Conservation (phyloP, 768 basidiomycete genomes). For the Coprinopsis sp. region DNA sequence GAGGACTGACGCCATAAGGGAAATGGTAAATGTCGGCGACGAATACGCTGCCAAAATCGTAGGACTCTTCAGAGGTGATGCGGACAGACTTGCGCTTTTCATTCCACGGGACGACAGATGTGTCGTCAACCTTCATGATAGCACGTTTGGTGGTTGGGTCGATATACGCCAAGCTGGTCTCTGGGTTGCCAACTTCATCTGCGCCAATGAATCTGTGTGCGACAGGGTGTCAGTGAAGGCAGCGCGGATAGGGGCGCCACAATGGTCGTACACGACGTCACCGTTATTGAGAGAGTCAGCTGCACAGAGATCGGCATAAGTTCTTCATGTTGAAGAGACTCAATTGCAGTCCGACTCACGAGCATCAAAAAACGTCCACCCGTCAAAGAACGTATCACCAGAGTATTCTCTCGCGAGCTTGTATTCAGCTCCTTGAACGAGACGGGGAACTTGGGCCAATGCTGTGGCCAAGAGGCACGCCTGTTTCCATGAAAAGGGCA, state of each 20-base stretch:
- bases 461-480: neutral
- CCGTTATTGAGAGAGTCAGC: conserved; percentile 10
- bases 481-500: neutral
- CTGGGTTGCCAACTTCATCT: conserved; percentile 21
- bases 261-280: conserved; percentile 5
- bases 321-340: neutral
- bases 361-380: conserved; percentile 9
- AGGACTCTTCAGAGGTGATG: conserved; percentile 50
- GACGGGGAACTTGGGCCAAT: neutral
- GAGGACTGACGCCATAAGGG: conserved; percentile 49
- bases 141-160: conserved; percentile 59
- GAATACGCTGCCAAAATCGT: conserved; percentile 53
- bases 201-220: conserved; percentile 48
- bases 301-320: neutral
- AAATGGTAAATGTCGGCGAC: conserved; percentile 59
- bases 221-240: too few relatives aligned
- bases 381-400: conserved; percentile 11
- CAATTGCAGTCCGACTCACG: neutral
- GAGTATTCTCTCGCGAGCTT: conserved; percentile 6
- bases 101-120: conserved; percentile 43
- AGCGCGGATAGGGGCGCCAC: too few relatives aligned
- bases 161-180: conserved; percentile 46
- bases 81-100: conserved; percentile 63
- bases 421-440: conserved; percentile 2
- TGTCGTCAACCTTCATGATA: conserved; percentile 72